Conservation (phyloP, 1,284 basidiomycete genomes). For the Puccinia hordei region DNA sequence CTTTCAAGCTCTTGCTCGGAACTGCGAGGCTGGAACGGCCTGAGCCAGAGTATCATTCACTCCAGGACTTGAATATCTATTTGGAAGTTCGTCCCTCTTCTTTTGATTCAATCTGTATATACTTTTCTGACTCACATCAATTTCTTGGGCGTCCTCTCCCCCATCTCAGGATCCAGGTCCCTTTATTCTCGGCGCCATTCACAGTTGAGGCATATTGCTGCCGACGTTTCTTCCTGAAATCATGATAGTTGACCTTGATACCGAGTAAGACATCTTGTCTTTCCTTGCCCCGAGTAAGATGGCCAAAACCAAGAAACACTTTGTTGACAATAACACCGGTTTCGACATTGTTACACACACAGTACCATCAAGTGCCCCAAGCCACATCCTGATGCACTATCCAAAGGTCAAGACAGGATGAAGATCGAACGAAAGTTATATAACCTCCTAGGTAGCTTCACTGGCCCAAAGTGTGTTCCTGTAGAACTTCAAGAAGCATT, state of each 20-base stretch:
- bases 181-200: constrained; percentile 89
- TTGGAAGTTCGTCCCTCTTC: constrained; percentile 33
- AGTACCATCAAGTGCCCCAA: constrained; percentile 67
- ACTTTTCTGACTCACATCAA: background rate
- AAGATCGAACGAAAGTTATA: constrained; percentile 76
- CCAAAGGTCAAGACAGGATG: constrained; percentile 77
- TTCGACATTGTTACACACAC: no score
- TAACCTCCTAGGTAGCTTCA: constrained; percentile 66
- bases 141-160: background rate
- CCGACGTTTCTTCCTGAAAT: constrained; percentile 71
- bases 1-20: constrained; percentile 87
- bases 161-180: constrained; percentile 64
- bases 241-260: constrained; percentile 87
- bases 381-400: constrained; percentile 77
- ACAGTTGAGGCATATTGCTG: constrained; percentile 76
- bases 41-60: constrained; percentile 80
- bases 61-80: constrained; percentile 86
- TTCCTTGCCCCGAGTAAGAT: background rate
- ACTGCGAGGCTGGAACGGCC: constrained; percentile 87
- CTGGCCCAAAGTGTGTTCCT: constrained; percentile 57
- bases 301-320: no score
- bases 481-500: constrained; percentile 90
- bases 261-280: constrained; percentile 70
- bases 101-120: background rate
- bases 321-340: no score